Evolutionary conservation across 2,329 filamentous ascomycete genomes (phyloP).

Genomic region (Botrytis sinoallii): DNA sequence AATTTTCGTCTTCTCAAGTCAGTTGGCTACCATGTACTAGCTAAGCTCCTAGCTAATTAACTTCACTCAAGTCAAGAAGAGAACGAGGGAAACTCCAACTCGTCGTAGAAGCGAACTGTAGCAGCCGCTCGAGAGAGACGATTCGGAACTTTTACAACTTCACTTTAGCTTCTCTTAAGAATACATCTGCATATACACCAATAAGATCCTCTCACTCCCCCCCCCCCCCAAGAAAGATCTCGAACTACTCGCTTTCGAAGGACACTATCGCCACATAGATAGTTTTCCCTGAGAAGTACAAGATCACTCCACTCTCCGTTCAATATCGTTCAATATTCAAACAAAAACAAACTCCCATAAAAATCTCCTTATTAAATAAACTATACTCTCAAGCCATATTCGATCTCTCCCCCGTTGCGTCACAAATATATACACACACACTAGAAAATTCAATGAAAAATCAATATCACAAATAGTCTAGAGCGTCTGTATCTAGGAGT

Average conservation of each 20-base stretch:
- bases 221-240: not conserved
- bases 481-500: no score
- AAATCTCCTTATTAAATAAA: no score
- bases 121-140: no score
- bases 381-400: no score
- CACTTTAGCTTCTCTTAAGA: not conserved
- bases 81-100: not conserved
- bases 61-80: not conserved
- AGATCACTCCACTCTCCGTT: not conserved
- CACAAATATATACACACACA: no score
- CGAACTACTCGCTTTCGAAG: no score
- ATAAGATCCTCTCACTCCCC: no score
- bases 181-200: not conserved
- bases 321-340: no score
- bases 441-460: no score
- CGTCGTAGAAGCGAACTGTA: no score
- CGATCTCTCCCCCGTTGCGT: accelerated
- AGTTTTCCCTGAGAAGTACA: accelerated
- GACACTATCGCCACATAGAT: not conserved
- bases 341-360: no score
- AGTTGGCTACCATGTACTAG: not conserved
- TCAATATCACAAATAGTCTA: no score
- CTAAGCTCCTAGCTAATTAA: not conserved
- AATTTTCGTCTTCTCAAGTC: not conserved
- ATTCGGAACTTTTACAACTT: not conserved